A percentile compares a stretch with the other conserved stretches of the same genome.
These are phyloP conservation scores for Candida montana DNA, from an alignment of 805 yeast genomes.

Conservation along the genomic window DNA sequence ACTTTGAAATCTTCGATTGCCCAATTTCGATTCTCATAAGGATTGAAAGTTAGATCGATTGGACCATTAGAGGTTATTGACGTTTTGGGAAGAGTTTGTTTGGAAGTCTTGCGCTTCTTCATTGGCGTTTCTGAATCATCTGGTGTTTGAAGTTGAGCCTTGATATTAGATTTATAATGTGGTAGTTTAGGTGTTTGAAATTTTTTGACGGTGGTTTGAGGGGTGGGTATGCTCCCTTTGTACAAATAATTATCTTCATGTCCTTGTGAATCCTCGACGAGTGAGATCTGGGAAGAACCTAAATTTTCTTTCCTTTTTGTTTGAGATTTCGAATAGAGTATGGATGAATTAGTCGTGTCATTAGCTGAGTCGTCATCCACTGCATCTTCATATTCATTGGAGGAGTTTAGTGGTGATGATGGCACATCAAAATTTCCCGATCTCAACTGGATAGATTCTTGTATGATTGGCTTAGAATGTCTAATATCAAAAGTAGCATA, in stretches of 20 bases:
- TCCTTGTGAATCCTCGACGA: slow-evolving; percentile 10
- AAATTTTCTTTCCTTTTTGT: neutral
- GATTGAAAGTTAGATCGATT: slow-evolving; percentile 16
- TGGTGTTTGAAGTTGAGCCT: slow-evolving; percentile 14
- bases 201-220: slow-evolving; percentile 8
- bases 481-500: slow-evolving; percentile 8
- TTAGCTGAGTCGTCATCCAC: neutral
- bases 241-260: slow-evolving; percentile 5
- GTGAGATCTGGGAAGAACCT: slow-evolving; percentile 1
- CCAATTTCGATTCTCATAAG: slow-evolving; percentile 28
- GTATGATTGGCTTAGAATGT: slow-evolving; percentile 3
- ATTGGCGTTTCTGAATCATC: slow-evolving; percentile 15
- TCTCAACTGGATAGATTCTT: slow-evolving; percentile 16
- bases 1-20: slow-evolving; percentile 33
- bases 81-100: too few species aligned
- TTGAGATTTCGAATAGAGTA: slow-evolving; percentile 4
- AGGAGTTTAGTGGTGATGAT: slow-evolving; percentile 9
- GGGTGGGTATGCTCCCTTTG: slow-evolving; percentile 9
- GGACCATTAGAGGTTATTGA: too few species aligned
- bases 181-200: slow-evolving; percentile 12
- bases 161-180: neutral
- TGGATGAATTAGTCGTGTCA: slow-evolving; percentile 3
- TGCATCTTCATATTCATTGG: neutral
- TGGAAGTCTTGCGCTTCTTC: slow-evolving; percentile 11
- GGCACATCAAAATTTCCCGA: slow-evolving; percentile 10